Evolutionary conservation across 169 alveolate genomes (phyloP), one percentile per base, ranked within the genome.

Genomic region (Sarcocystis neurona): DNA sequence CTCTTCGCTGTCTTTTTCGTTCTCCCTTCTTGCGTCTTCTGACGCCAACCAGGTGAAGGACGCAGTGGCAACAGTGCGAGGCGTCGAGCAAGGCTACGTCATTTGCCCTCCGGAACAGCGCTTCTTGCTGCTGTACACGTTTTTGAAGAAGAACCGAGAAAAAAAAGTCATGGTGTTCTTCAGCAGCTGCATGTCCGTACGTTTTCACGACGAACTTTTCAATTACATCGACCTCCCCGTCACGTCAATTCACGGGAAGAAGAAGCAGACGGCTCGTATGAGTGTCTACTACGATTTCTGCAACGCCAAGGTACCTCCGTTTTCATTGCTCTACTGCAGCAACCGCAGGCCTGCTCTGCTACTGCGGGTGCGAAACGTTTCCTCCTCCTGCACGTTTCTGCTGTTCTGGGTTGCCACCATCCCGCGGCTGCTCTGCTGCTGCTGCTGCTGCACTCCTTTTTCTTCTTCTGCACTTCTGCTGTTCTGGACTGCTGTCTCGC

Each of bases 71-170:
- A 98, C 99, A 1, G 99, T 97, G 30, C 92, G 96, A 34, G 98
- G 99, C 34, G 94, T 99, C 90, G 99, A 98, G 92, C 99, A 99
- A 94, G 99, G 99, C 15, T 99, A 97, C 91, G 99, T 98, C 47
- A 95, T 98, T 37, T 97, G 98, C 75, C 98, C 97, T 6, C 98
- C 99, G 20, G 99, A 98, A 86, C 96, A 97, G 93, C 96, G 99
- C 85, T 98, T 99, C 93, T 93, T 97, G 87, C 94, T 99, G 66
- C 94, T 99, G 74, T 99, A 97, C 92, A 98, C 99, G 30, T 98
- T 98, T 95, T 93, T 99, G 79, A 97, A 98, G 96, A 97, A 98
- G 92, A 97, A 98, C 90, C 89, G 95, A 84, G 97, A 98, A 93
- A 93, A 93, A 90, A 96, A 93, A 85, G 82, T 87, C 43, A 98